phyloP scores from a whole-genome alignment of 306 rosid genomes.

The Betula pendula region DNA sequence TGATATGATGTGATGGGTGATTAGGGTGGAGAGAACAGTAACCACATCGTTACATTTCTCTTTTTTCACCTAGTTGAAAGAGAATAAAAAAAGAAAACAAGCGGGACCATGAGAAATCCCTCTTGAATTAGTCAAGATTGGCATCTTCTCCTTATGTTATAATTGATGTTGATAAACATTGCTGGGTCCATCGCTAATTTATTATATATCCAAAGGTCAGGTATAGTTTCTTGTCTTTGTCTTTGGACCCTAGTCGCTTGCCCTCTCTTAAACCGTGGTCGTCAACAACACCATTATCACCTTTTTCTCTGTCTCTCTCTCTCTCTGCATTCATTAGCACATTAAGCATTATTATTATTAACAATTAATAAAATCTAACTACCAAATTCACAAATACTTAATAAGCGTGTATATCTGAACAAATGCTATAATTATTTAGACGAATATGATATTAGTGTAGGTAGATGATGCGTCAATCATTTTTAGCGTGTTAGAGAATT shows the following conservation, averaged over 20 bases:
- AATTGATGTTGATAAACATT: conserved; percentile 30
- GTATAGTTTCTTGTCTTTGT: conserved; percentile 42
- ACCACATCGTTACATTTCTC: background rate
- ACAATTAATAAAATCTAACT: conserved; percentile 20
- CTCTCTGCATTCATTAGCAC: conserved; percentile 8
- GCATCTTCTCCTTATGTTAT: conserved; percentile 24
- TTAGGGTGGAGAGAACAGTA: background rate
- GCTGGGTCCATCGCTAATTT: conserved; percentile 30
- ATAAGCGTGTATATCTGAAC: too few relatives aligned
- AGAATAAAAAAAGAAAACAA: background rate
- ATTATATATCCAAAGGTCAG: conserved; percentile 33
- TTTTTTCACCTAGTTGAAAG: background rate
- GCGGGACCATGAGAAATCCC: conserved; percentile 28
- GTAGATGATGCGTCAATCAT: conserved; percentile 40
- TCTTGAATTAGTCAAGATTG: conserved; percentile 12
- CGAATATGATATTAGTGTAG: too few relatives aligned
- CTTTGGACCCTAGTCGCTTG: too few relatives aligned
- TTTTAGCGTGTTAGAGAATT: conserved; percentile 27
- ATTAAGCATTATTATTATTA: background rate
- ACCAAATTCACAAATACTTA: too few relatives aligned
- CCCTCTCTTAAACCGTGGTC: conserved; percentile 19
- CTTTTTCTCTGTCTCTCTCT: background rate
- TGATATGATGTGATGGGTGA: background rate
- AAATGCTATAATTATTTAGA: too few relatives aligned
- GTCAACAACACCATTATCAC: conserved; percentile 20